These are phyloP conservation scores for Dactylellina haptotyla DNA, from an alignment of 2,329 filamentous ascomycete species.

Conservation along the genomic window DNA sequence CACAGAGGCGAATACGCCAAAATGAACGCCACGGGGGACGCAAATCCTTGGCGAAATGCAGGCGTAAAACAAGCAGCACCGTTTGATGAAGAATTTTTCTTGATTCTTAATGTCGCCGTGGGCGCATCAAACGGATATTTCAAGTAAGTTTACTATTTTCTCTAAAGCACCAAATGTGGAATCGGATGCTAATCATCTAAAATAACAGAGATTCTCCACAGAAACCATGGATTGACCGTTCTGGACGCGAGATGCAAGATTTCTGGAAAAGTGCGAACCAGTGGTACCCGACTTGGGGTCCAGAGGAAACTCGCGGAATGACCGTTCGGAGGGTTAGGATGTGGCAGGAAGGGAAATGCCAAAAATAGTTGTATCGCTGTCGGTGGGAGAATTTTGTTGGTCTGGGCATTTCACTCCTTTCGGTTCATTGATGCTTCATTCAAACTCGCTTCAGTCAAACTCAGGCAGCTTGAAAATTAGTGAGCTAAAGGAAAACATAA, in stretches of 20 bases:
- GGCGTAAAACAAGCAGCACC: slow-evolving; percentile 63
- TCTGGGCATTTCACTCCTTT: no score
- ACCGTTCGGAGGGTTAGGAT: slow-evolving; percentile 37
- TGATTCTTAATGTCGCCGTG: slow-evolving; percentile 67
- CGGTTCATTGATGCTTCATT: no score
- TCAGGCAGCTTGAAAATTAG: no score
- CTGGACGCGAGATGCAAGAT: slow-evolving; percentile 38
- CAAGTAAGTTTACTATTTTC: slow-evolving; percentile 55
- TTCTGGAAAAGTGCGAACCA: slow-evolving; percentile 33
- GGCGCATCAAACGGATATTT: slow-evolving; percentile 63
- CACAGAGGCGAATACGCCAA: slow-evolving; percentile 63
- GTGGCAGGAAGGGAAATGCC: slow-evolving; percentile 45
- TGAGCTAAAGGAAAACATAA: no score
- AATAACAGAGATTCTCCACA: slow-evolving; percentile 16
- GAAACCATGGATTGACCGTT: slow-evolving; percentile 43
- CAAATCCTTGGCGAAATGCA: slow-evolving; percentile 64
- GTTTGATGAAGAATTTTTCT: slow-evolving; percentile 67
- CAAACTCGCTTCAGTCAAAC: no score
- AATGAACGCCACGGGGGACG: slow-evolving; percentile 62
- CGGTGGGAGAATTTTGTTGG: no score
- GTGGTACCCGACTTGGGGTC: slow-evolving; percentile 47
- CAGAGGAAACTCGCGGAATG: slow-evolving; percentile 33
- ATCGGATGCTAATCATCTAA: neutral
- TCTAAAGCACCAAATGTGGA: neutral
- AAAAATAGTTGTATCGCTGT: no score